A percentile compares a stretch with the other conserved stretches of the same genome.
These are phyloP conservation scores for Chlorella sp. DNA, from an alignment of 139 green algal species.

Conservation along the genomic window DNA sequence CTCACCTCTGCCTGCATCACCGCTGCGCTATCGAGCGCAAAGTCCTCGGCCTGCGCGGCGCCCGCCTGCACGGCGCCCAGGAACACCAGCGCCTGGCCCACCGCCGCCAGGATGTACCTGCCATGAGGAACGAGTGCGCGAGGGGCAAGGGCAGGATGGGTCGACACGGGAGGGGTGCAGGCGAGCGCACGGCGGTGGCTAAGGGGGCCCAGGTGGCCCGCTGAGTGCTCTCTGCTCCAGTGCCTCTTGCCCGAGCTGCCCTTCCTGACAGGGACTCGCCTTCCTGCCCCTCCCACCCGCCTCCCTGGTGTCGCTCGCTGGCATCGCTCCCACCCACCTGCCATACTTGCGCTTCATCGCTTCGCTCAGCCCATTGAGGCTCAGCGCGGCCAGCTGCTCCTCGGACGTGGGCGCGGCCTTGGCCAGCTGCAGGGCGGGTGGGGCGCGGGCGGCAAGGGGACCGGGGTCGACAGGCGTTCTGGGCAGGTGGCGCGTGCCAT, in stretches of 20 bases:
- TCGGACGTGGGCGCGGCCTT: not conserved
- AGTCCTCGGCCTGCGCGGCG: constrained; percentile 22
- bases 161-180: not conserved
- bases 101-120: constrained; percentile 20
- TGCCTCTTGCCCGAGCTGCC: too few relatives aligned
- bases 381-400: not conserved
- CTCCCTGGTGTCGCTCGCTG: too few relatives aligned
- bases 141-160: not conserved
- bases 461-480: not conserved
- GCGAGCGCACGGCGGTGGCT: not conserved
- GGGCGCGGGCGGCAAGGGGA: not conserved
- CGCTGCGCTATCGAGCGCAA: constrained; percentile 30
- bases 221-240: not conserved
- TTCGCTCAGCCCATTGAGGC: too few relatives aligned
- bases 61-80: constrained; percentile 25
- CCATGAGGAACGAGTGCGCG: constrained; percentile 19
- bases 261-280: too few relatives aligned
- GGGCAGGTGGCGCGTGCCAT: not conserved
- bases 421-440: not conserved
- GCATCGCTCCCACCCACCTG: too few relatives aligned
- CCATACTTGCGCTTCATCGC: too few relatives aligned
- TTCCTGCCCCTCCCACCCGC: too few relatives aligned
- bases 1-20: constrained; percentile 5
- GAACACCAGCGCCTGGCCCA: constrained; percentile 35
- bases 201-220: not conserved